Percentiles rank a stretch among this genome's conserved stretches.
Conservation (phyloP, 2,329 filamentous ascomycete genomes). For the Fonsecaea pugnacius region DNA sequence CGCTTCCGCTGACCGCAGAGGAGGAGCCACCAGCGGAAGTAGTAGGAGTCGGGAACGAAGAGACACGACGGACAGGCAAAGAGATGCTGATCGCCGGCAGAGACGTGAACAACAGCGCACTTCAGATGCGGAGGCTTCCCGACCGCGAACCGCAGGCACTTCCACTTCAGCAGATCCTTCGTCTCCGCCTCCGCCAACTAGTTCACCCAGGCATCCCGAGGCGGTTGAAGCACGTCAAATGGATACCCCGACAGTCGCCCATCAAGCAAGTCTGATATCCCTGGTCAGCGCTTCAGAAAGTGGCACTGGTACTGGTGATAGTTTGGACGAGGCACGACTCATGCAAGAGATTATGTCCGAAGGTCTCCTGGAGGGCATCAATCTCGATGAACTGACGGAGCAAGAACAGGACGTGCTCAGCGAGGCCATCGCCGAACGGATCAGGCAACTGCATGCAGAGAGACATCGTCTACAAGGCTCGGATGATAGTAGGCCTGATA, state of each 20-base stretch:
- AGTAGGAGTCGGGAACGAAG: constrained; percentile 48
- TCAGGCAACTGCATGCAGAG: constrained; percentile 69
- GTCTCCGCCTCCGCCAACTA: constrained; percentile 26
- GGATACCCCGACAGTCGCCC: constrained; percentile 70
- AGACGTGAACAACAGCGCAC: constrained; percentile 16
- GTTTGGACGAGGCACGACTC: constrained; percentile 82
- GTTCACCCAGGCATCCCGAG: constrained; percentile 36
- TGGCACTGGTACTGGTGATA: constrained; percentile 58
- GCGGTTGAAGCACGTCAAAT: constrained; percentile 41
- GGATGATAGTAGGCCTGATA: constrained; percentile 28
- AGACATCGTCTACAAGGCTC: constrained; percentile 58
- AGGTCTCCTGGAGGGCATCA: constrained; percentile 82
- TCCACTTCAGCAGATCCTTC: constrained; percentile 27
- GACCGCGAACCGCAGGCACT: constrained; percentile 36
- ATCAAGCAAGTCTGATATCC: constrained; percentile 85
- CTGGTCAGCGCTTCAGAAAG: constrained; percentile 76
- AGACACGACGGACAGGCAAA: constrained; percentile 44
- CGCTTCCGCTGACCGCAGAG: constrained; percentile 28
- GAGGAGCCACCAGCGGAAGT: constrained; percentile 24
- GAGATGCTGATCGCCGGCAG: constrained; percentile 29
- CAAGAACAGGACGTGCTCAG: constrained; percentile 87
- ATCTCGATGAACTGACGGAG: constrained; percentile 83
- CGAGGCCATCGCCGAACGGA: constrained; percentile 86
- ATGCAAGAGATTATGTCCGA: constrained; percentile 86
- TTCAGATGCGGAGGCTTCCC: constrained; percentile 22